A percentile compares a stretch with the other conserved stretches of the same genome.
Evolutionary conservation across 768 basidiomycete species (phyloP).

Genomic region (Amyloporia xantha): DNA sequence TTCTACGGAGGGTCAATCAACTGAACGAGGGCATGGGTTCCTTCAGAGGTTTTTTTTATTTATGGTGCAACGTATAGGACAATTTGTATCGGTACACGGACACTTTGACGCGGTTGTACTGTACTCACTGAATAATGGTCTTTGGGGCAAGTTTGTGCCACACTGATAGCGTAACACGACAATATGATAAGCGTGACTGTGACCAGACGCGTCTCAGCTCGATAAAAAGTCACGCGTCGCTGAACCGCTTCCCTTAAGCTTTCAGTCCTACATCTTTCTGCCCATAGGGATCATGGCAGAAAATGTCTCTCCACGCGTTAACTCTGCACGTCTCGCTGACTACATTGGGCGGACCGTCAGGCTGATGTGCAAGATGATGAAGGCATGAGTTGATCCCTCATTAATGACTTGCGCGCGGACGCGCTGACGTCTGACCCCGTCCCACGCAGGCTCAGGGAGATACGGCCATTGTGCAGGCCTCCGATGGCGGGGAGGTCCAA

Average conservation of each 20-base stretch:
- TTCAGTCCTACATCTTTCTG: no score
- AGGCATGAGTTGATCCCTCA: constrained; percentile 7
- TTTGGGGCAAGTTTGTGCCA: no score
- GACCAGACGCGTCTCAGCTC: neutral
- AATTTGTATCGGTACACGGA: no score
- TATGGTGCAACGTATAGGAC: no score
- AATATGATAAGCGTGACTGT: no score
- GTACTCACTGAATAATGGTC: no score
- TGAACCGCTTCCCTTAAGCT: neutral
- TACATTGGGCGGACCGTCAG: constrained; percentile 14
- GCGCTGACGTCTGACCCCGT: neutral
- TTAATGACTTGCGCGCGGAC: constrained; percentile 19
- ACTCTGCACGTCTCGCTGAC: constrained; percentile 11
- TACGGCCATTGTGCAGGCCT: constrained; percentile 51
- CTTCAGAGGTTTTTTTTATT: no score
- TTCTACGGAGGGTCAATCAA: constrained; percentile 29
- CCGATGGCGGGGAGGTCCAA: constrained; percentile 59
- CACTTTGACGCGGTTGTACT: no score
- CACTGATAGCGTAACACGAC: no score
- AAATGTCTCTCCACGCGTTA: constrained; percentile 14
- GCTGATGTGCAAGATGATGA: constrained; percentile 10
- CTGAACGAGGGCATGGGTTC: no score
- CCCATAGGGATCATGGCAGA: no score
- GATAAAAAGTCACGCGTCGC: neutral
- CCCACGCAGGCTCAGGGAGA: constrained; percentile 31